A percentile compares a stretch with the other conserved stretches of the same genome.
Evolutionary conservation across 257 asterid genomes (phyloP).

Genomic region (Apocynum venetum): DNA sequence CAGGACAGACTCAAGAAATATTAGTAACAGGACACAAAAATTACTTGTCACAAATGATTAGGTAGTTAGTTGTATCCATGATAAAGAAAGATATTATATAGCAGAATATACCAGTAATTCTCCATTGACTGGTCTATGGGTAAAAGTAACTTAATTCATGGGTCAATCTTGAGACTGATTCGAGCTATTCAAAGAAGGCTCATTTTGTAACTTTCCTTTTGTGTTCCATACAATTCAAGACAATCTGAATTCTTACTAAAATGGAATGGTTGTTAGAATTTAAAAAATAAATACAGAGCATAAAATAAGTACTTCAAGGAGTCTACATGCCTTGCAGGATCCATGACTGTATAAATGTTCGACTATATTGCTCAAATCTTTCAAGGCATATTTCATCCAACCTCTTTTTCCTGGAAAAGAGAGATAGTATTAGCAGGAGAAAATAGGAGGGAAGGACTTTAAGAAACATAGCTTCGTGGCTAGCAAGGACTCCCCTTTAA

Average conservation of each 20-base stretch:
- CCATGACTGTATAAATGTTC: conserved; percentile 92
- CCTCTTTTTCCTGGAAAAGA: conserved; percentile 67
- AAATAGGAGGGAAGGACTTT: conserved; percentile 1
- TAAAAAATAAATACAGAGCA: background rate
- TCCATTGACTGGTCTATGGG: background rate
- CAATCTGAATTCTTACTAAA: background rate
- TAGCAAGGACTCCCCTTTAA: background rate
- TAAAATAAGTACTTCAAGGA: conserved; percentile 8
- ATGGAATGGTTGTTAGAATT: background rate
- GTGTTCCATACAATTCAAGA: background rate
- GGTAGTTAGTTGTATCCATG: background rate
- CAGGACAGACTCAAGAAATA: background rate
- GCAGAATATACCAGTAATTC: background rate
- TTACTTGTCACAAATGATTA: background rate
- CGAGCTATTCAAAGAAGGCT: background rate
- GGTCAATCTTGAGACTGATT: background rate
- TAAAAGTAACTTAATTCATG: background rate
- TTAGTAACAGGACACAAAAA: background rate
- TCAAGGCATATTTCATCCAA: conserved; percentile 89
- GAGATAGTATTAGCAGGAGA: background rate
- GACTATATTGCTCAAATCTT: conserved; percentile 84
- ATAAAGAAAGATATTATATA: background rate
- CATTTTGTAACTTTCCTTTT: background rate
- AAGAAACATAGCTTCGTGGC: background rate
- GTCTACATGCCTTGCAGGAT: conserved; percentile 67